Conservation (phyloP, 177 flowering plant genomes). For the Vitis hybrid region DNA sequence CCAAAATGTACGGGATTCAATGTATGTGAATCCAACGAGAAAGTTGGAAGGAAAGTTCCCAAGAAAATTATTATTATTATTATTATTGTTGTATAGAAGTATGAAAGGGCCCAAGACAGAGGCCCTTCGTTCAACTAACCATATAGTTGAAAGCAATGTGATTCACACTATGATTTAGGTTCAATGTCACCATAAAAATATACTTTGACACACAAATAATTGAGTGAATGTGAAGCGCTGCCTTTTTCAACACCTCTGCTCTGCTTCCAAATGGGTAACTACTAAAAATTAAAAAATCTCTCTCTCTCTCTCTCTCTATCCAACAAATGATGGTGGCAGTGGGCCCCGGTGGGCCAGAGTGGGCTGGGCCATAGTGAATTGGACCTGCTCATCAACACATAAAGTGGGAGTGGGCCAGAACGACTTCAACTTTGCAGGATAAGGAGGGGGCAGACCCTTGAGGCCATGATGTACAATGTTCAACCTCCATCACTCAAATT, state of each 20-base stretch:
- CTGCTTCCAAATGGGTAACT: neutral
- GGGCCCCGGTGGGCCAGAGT: neutral
- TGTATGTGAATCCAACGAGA: no score
- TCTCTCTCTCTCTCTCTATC: neutral
- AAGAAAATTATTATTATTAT: no score
- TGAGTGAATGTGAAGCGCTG: neutral
- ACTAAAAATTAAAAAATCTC: neutral
- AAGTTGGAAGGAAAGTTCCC: no score
- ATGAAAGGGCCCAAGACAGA: no score
- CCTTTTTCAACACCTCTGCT: neutral
- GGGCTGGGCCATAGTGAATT: no score
- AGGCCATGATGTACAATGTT: no score
- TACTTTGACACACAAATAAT: no score
- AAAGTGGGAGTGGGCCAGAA: constrained; percentile 8
- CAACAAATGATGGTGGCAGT: neutral
- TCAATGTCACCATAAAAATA: neutral
- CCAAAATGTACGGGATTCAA: no score
- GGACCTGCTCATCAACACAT: neutral
- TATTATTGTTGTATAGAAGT: no score
- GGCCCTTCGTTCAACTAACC: neutral
- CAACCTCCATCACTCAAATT: no score
- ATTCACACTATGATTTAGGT: neutral
- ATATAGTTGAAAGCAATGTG: neutral
- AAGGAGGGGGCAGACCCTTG: constrained; percentile 1
- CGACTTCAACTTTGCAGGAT: neutral